Evolutionary conservation across 495 filamentous ascomycete genomes (phyloP), one percentile per base, ranked within the genome.

Genomic region (Hyphodiscus hymeniophilus): DNA sequence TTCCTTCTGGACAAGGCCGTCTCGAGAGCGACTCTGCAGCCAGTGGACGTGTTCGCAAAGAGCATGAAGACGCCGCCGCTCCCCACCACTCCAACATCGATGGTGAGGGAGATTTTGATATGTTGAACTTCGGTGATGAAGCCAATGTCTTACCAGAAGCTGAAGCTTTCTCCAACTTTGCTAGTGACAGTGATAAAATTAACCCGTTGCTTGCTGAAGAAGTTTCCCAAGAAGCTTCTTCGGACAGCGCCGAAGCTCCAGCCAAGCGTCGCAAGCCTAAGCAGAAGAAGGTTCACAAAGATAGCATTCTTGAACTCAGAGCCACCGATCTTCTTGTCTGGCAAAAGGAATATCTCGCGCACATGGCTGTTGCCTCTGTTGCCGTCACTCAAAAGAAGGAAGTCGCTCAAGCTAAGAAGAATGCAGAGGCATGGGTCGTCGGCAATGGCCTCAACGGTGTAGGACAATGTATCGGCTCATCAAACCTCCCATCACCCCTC

Each of bases 381-480:
- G 31, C 23, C 10, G 58, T 50, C 8, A 44, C 57, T 13, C 50
- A 63, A 11, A 63, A 67, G 41, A 74, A 65, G 47, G 39, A 60
- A 5, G 50, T 56, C 4, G 60, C 58, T 0, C 59, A 71, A 18
- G 66, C 72, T n/a, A 81, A 74, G 59, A 74, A 72, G 48, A 81
- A 80, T 33, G 78, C 74, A 6, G 61, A 63, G 16, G 66, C 67
- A 39, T 79, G 70, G 67, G 71, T 80, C 6, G 66, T 63, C 35
- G 75, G 73, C 7, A 44, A 59, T 15, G 78, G 78, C 5, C 70
- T 82, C 28, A 79, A 76, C n/a, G 68, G 67, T 31, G 69, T 84
- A 5, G 80, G 79, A 6, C 26, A 58, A 11, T 73, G 73, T 1
- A 39, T 80, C 8, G 71, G 72, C 13, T 45, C 49, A 2, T 54